Conservation (phyloP, 192 early-diverging fungal genomes). For the Entomortierella parvispora region DNA sequence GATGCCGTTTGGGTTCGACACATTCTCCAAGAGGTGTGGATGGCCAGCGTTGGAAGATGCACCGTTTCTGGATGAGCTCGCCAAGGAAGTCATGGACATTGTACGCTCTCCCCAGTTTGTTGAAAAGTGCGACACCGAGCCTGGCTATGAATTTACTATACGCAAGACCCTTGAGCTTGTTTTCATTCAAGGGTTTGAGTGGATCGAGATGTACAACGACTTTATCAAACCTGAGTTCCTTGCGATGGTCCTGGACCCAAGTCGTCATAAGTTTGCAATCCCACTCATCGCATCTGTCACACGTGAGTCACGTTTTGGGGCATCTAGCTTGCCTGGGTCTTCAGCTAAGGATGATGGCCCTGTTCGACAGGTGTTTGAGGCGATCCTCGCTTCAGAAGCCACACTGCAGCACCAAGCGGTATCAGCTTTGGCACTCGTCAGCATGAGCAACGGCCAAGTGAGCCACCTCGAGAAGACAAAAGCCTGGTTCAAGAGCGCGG, state of each 20-base stretch:
- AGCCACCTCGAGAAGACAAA: neutral
- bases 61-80: constrained; percentile 34
- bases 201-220: constrained; percentile 35
- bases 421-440: constrained; percentile 22
- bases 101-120: constrained; percentile 10
- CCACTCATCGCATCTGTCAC: constrained; percentile 24
- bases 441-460: constrained; percentile 12
- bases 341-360: neutral
- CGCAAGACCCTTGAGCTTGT: constrained; percentile 39
- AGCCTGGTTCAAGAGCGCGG: neutral
- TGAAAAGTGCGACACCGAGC: neutral
- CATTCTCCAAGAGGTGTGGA: constrained; percentile 19
- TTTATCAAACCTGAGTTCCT: constrained; percentile 18
- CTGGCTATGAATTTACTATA: constrained; percentile 9
- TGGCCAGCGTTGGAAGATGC: constrained; percentile 23
- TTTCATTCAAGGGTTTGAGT: constrained; percentile 26
- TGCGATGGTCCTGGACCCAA: constrained; percentile 23
- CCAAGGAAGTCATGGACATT: constrained; percentile 12
- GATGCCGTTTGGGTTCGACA: constrained; percentile 22
- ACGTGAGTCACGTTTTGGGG: constrained; percentile 5
- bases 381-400: constrained; percentile 17
- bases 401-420: constrained; percentile 12
- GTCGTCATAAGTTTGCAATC: constrained; percentile 10
- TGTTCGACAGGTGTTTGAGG: constrained; percentile 18
- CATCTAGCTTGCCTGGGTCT: neutral